Base-by-base conservation (phyloP, 345 rosid species). In the Euphorbia lathyris region DNA sequence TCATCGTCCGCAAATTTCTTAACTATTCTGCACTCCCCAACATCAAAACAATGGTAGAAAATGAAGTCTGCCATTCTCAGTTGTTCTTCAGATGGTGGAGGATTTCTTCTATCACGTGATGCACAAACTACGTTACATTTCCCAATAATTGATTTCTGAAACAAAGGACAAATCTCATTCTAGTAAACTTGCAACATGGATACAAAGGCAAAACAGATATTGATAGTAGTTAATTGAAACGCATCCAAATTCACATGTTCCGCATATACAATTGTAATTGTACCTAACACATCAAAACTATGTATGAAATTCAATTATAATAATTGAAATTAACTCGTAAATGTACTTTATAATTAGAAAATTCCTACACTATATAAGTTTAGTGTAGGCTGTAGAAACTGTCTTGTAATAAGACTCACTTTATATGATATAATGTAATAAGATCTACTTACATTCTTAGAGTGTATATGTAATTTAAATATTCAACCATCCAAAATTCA, bases 61-160 rank as follows among this genome's bases (percentile, higher is more conserved):
- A 83, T 26, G 73, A 72, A 88, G 10, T 83, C 76, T 26, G 84
- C 86, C 9, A 25, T 42, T 63, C 71, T 57, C 55, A 81, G 34
- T 60, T 83, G 86, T 70, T 34, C 66, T 50, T 50, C 76, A 42
- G 74, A n/a, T 64, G 83, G 68, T 59, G 2, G 78, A 26, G 81
- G 82, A 77, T 87, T 85, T 74, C 86, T 85, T 36, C 3, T 0
- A 71, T 85, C 88, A 19, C 23, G 42, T 10, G 89, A 83, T 55
- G 63, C 11, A 70, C 89, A 88, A 1, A 85, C 58, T 68, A 86
- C 89, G 34, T 69, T 78, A 79, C 93, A 86, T 73, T 86, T 86
- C 48, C 72, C 70, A 5, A 51, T 17, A 72, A 85, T 74, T 3
- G 82, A 29, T 48, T 85, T 81, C 94, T 88, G 74, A 53, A 76